These are phyloP conservation scores for Fusarium longipes DNA, from an alignment of 2,329 filamentous ascomycete species.

Conservation along the genomic window DNA sequence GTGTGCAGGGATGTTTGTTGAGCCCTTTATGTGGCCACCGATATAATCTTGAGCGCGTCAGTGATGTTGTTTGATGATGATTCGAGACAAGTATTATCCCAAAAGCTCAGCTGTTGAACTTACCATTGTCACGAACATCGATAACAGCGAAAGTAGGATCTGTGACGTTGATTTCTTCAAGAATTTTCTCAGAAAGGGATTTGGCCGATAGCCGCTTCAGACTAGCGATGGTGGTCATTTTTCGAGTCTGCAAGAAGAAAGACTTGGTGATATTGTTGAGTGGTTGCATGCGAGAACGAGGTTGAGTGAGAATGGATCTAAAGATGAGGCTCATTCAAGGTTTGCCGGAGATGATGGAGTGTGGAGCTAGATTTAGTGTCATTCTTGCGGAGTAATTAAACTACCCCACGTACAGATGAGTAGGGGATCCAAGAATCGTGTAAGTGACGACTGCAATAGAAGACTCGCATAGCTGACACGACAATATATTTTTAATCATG, in stretches of 20 bases:
- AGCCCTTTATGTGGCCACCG: slow-evolving; percentile 86
- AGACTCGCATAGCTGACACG: too few relatives aligned
- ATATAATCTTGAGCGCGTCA: slow-evolving; percentile 73
- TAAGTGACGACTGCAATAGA: too few relatives aligned
- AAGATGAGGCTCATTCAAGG: slow-evolving; percentile 14
- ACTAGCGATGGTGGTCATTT: slow-evolving; percentile 67
- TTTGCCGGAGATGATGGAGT: background rate
- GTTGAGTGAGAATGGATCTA: slow-evolving; percentile 2
- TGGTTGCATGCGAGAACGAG: slow-evolving; percentile 24
- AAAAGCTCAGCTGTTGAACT: background rate
- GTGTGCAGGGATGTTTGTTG: slow-evolving; percentile 78
- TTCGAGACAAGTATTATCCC: background rate
- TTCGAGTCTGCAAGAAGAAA: slow-evolving; percentile 27
- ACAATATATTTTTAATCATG: too few relatives aligned
- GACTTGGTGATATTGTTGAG: slow-evolving; percentile 13
- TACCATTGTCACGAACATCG: slow-evolving; percentile 88
- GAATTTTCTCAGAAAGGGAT: slow-evolving; percentile 73
- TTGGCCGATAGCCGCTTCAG: slow-evolving; percentile 76
- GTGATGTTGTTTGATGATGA: too few relatives aligned
- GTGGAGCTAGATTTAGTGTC: slow-evolving; percentile 16
- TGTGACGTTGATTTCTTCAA: slow-evolving; percentile 57
- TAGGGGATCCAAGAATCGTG: too few relatives aligned
- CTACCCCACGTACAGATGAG: slow-evolving; percentile 10
- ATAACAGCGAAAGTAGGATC: slow-evolving; percentile 74
- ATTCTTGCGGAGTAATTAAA: background rate